These are phyloP conservation scores for Phytophthora lateralis DNA, from an alignment of 352 stramenopile species.

Conservation along the genomic window DNA sequence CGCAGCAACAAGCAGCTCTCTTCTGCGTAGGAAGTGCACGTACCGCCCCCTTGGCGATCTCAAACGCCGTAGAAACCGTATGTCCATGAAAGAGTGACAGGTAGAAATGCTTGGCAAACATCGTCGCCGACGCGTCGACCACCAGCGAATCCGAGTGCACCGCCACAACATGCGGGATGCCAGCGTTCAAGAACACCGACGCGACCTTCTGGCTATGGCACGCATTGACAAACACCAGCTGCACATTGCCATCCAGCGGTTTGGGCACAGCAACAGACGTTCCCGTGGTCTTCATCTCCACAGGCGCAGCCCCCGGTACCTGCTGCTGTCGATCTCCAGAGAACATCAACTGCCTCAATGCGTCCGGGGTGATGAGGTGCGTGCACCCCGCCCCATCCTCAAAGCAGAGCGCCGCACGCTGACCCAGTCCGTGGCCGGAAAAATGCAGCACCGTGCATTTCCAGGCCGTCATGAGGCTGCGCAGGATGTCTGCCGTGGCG, in stretches of 20 bases:
- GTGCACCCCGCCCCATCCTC: slow-evolving; percentile 77
- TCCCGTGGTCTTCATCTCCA: slow-evolving; percentile 17
- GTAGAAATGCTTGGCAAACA: slow-evolving; percentile 90
- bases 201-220: slow-evolving; percentile 89
- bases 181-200: slow-evolving; percentile 87
- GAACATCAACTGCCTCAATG: slow-evolving; percentile 72
- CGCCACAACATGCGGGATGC: slow-evolving; percentile 91
- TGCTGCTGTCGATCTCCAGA: slow-evolving; percentile 42
- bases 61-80: slow-evolving; percentile 71
- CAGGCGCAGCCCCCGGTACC: slow-evolving; percentile 20
- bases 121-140: slow-evolving; percentile 73
- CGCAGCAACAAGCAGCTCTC: slow-evolving; percentile 76
- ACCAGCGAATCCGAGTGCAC: slow-evolving; percentile 82
- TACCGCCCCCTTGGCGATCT: slow-evolving; percentile 77
- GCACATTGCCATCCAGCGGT: slow-evolving; percentile 40
- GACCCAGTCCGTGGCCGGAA: slow-evolving; percentile 73
- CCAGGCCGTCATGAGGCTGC: slow-evolving; percentile 79
- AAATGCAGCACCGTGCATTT: slow-evolving; percentile 82
- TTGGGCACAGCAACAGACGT: slow-evolving; percentile 8
- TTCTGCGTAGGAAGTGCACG: slow-evolving; percentile 64
- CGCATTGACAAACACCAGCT: slow-evolving; percentile 86
- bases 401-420: slow-evolving; percentile 76
- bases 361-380: slow-evolving; percentile 73
- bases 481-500: slow-evolving; percentile 74
- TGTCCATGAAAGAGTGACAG: slow-evolving; percentile 77